These are phyloP conservation scores for Xylaria scruposa DNA, from an alignment of 495 filamentous ascomycete genomes.

Conservation along the genomic window DNA sequence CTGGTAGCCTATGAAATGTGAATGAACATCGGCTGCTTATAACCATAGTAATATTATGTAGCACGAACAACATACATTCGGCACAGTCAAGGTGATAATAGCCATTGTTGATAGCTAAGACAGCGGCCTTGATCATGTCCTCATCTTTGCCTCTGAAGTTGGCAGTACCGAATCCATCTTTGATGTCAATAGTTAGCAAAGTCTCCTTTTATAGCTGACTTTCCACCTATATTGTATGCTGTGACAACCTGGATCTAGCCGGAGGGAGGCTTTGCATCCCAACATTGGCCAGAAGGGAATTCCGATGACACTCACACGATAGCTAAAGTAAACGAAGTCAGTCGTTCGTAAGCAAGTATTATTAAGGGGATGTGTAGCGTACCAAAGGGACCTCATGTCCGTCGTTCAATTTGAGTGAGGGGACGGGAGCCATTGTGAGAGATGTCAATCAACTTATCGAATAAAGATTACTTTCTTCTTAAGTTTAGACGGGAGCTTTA, in stretches of 20 bases:
- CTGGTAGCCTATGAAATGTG: conserved; percentile 64
- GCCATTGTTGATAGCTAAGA: conserved; percentile 70
- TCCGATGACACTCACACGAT: background rate
- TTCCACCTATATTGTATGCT: background rate
- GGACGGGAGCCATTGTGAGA: conserved; percentile 35
- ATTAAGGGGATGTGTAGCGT: conserved; percentile 10
- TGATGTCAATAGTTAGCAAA: background rate
- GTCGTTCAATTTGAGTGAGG: conserved; percentile 69
- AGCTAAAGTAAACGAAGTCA: background rate
- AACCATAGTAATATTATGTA: background rate
- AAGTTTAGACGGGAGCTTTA: background rate
- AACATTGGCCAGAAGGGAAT: background rate
- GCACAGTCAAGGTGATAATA: conserved; percentile 83
- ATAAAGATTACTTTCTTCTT: background rate
- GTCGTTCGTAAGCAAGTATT: background rate
- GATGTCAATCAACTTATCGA: background rate
- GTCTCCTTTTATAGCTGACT: background rate
- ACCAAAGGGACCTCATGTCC: conserved; percentile 76
- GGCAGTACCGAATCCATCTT: conserved; percentile 67
- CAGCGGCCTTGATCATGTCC: conserved; percentile 62
- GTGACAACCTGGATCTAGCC: background rate
- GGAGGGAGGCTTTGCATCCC: background rate
- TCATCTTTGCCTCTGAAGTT: conserved; percentile 53
- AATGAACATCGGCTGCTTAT: conserved; percentile 5
- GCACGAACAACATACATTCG: conserved; percentile 55